Evolutionary conservation across 805 yeast species (phyloP).

Genomic region (Maudiozyma serrabonitensis): DNA sequence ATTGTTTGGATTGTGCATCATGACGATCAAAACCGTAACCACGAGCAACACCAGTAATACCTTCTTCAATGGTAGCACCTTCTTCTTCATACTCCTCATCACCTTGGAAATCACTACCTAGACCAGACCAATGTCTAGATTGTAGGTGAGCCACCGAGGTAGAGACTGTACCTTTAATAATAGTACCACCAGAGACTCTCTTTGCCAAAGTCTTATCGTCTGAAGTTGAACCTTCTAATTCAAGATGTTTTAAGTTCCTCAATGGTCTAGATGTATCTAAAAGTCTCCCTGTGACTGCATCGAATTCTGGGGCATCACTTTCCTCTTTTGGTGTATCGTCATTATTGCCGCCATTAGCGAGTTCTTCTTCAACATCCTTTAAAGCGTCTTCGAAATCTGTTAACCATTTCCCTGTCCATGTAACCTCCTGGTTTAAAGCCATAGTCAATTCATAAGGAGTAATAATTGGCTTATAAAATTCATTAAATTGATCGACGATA

Average conservation of each 20-base stretch:
- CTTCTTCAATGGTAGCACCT: constrained; percentile 80
- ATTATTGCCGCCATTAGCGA: constrained; percentile 22
- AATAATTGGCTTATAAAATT: constrained; percentile 81
- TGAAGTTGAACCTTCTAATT: constrained; percentile 38
- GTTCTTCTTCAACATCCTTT: constrained; percentile 28
- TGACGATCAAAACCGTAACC: constrained; percentile 49
- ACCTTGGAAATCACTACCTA: constrained; percentile 71
- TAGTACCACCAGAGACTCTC: constrained; percentile 47
- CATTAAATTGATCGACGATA: constrained; percentile 66
- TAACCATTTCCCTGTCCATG: constrained; percentile 94
- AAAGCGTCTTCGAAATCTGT: constrained; percentile 59
- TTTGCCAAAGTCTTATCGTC: constrained; percentile 37
- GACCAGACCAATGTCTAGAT: constrained; percentile 72
- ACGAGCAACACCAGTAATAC: constrained; percentile 81
- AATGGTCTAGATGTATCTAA: constrained; percentile 67
- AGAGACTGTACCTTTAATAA: constrained; percentile 70
- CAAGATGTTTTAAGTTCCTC: constrained; percentile 54
- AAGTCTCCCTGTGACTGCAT: constrained; percentile 77
- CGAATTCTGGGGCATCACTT: constrained; percentile 60
- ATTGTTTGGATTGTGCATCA: constrained; percentile 6
- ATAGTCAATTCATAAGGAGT: constrained; percentile 86
- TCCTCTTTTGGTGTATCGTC: constrained; percentile 10
- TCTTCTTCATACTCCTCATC: constrained; percentile 37
- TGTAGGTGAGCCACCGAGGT: constrained; percentile 78
- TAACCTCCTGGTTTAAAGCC: constrained; percentile 64